A percentile compares a stretch with the other conserved stretches of the same genome.
These are phyloP conservation scores for Penicillium goetzii DNA, from an alignment of 495 filamentous ascomycete species.

Conservation along the genomic window DNA sequence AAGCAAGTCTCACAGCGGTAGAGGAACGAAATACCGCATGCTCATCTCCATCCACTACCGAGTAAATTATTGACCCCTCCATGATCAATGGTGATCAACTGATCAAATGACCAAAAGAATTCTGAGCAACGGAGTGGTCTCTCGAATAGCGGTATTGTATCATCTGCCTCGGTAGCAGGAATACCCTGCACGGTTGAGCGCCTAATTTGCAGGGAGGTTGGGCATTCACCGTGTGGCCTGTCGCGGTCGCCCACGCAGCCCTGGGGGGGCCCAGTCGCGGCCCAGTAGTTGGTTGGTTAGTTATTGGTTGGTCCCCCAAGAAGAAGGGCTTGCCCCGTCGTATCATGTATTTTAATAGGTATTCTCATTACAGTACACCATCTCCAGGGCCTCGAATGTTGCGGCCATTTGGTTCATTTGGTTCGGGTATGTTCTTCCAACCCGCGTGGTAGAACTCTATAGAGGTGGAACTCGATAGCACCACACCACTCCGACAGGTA, in stretches of 20 bases:
- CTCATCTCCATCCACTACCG: neutral
- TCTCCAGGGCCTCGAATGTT: neutral
- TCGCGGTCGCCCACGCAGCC: constrained; percentile 20
- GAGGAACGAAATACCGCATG: neutral
- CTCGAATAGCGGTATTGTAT: constrained; percentile 5
- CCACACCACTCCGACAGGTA: neutral
- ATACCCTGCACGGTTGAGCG: constrained; percentile 18
- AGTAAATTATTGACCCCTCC: constrained; percentile 1
- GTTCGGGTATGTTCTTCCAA: neutral
- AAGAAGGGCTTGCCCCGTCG: neutral
- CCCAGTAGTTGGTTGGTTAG: neutral
- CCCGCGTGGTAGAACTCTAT: constrained; percentile 5
- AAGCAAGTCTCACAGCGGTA: neutral
- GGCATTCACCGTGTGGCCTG: constrained; percentile 32
- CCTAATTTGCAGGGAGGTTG: constrained; percentile 29
- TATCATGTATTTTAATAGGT: neutral
- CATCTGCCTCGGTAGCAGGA: neutral
- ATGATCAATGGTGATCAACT: neutral
- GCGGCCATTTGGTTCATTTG: neutral
- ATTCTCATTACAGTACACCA: no score
- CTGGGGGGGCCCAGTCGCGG: neutral
- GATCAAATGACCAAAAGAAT: neutral
- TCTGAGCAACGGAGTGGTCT: neutral
- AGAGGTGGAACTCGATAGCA: neutral
- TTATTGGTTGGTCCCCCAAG: neutral